phyloP scores from a whole-genome alignment of 225 moss, liverwort and hornwort species.

The Takakia lepidozioides region DNA sequence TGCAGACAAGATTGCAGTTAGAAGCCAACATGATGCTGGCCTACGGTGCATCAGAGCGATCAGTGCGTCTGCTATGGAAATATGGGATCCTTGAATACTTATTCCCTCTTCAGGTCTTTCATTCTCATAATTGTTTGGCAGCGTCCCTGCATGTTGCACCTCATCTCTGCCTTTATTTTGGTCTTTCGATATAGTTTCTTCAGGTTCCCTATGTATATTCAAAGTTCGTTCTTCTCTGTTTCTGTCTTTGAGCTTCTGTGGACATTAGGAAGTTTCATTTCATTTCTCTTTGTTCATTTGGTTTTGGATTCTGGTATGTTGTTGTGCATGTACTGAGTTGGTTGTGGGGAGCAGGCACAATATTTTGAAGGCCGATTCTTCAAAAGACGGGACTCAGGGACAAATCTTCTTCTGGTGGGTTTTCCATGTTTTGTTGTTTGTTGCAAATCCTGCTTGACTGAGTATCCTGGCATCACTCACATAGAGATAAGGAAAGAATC shows the following conservation, averaged over 20 bases:
- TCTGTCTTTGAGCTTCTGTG: too few relatives aligned
- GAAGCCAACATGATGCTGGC: constrained; percentile 90
- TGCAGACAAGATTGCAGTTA: constrained; percentile 61
- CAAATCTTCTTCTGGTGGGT: constrained; percentile 78
- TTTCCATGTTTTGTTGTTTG: too few relatives aligned
- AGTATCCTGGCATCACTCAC: too few relatives aligned
- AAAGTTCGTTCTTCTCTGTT: too few relatives aligned
- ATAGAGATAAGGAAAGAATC: too few relatives aligned
- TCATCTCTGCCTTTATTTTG: too few relatives aligned
- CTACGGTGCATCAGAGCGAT: constrained; percentile 88
- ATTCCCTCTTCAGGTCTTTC: constrained; percentile 74
- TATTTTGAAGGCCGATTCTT: constrained; percentile 52
- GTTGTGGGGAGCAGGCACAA: constrained; percentile 54
- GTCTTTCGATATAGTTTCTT: too few relatives aligned
- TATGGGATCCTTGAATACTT: constrained; percentile 84
- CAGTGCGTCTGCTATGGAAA: constrained; percentile 85
- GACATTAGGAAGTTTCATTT: too few relatives aligned
- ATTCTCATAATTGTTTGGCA: too few relatives aligned
- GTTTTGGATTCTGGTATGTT: neutral
- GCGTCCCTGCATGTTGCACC: too few relatives aligned
- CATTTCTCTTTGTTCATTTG: neutral
- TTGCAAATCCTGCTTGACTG: too few relatives aligned
- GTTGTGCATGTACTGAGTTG: neutral
- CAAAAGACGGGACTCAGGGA: constrained; percentile 48
- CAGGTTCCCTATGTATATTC: too few relatives aligned